Base-by-base conservation (phyloP, 1,284 basidiomycete species). In the Cerrena zonata region DNA sequence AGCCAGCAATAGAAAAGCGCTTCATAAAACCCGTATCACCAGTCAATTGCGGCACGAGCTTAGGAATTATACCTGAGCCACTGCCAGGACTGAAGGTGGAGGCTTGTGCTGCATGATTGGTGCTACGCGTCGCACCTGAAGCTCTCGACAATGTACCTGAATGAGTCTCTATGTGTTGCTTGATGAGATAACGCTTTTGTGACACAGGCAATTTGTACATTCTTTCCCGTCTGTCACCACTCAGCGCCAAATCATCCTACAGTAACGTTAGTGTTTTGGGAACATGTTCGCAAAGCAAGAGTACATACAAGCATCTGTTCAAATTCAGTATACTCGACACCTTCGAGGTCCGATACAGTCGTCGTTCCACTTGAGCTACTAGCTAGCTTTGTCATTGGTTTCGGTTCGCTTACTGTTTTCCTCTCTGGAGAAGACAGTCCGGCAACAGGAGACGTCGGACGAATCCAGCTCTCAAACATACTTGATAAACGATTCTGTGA, bases 201-300 rank as follows among this genome's bases (percentile, higher is more conserved):
- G 86, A 79, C 5, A 67, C 55, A 0, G 88, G 69, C 13, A 94
- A 67, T 3, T 77, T 69, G 51, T 82, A 73, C 82, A 93, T 88
- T 0, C 75, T 78, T 4, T 71, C 71, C 41, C 88, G 78, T 57
- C 80, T 80, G 1, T 79, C 75, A 13, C 81, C 86, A 62, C 88
- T 90, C 52, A 93, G 65, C 11, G 82, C 89, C 21, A 91, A 63
- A n/a, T 83, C 78, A 55, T 87, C 79, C 88, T 85, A 48, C 3
- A 25, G 23, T 2, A n/a, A n/a, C 19, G 50, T 24, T 45, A 46
- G 46, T 2, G 45, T 39, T 13, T 65, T 47, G 45, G n/a, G 30
- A 50, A 4, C 40, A 45, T 34, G 51, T 25, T 44, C 27, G 19
- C 15, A 34, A 34, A 34, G 15, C 30, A 34, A 7, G 30, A 3